phyloP scores from a whole-genome alignment of 2,329 filamentous ascomycete genomes.

The Pseudogymnoascus sp. region DNA sequence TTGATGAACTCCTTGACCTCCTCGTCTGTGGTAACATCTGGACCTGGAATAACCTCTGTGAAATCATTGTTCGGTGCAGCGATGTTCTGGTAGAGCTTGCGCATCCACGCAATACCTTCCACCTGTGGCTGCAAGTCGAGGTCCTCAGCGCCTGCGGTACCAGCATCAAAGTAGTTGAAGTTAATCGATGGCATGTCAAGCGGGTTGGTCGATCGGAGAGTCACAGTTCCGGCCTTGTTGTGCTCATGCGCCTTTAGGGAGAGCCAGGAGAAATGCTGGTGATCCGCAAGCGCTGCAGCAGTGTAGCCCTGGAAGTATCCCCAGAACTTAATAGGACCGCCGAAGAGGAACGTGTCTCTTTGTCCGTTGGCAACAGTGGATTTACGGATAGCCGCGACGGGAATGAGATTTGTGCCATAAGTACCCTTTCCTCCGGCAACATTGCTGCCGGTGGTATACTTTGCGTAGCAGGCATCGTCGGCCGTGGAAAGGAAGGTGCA shows the following conservation, averaged over 20 bases:
- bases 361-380: slow-evolving; percentile 32
- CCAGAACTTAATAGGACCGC: slow-evolving; percentile 26
- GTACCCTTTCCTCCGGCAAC: slow-evolving; percentile 19
- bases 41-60: neutral
- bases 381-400: slow-evolving; percentile 28
- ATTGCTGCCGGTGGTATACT: slow-evolving; percentile 15
- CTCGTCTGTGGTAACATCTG: slow-evolving; percentile 34
- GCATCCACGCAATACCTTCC: slow-evolving; percentile 9
- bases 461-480: slow-evolving; percentile 31
- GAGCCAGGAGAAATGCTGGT: slow-evolving; percentile 31
- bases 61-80: neutral
- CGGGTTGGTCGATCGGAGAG: slow-evolving; percentile 53
- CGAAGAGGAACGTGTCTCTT: slow-evolving; percentile 32
- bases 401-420: slow-evolving; percentile 42
- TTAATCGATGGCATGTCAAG: slow-evolving; percentile 55
- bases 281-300: slow-evolving; percentile 29
- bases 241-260: slow-evolving; percentile 56
- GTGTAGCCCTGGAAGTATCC: slow-evolving; percentile 39
- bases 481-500: slow-evolving; percentile 30
- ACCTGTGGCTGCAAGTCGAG: slow-evolving; percentile 12
- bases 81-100: slow-evolving; percentile 10
- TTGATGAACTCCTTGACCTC: slow-evolving; percentile 41
- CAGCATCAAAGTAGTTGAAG: slow-evolving; percentile 50
- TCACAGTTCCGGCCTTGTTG: slow-evolving; percentile 55
- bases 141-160: slow-evolving; percentile 8